Conservation (phyloP, 2,329 filamentous ascomycete species). For the Penicillium sp. region DNA sequence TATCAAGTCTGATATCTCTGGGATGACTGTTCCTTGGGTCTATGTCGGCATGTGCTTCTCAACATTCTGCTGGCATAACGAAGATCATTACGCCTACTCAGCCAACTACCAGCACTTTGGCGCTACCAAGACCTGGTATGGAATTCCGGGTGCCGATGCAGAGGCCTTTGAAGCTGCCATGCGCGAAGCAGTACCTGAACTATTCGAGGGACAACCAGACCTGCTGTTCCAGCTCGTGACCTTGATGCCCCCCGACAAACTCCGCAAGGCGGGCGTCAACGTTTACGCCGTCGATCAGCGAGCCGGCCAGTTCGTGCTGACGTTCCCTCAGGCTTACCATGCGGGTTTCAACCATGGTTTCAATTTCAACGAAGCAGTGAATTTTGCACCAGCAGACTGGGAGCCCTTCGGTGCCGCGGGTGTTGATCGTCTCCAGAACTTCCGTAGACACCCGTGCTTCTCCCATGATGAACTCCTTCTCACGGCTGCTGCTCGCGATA, state of each 20-base stretch:
- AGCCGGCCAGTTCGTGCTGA: constrained; percentile 93
- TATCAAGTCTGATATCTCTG: constrained; percentile 97
- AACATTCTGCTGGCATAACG: constrained; percentile 99
- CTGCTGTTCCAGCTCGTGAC: constrained; percentile 97
- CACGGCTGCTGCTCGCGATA: constrained; percentile 80
- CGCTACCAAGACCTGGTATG: constrained; percentile 98
- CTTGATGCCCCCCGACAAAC: constrained; percentile 85
- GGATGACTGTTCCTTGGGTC: constrained; percentile 98
- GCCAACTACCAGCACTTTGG: constrained; percentile 98
- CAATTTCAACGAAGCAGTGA: constrained; percentile 98
- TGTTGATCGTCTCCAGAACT: constrained; percentile 81
- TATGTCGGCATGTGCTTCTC: constrained; percentile 99
- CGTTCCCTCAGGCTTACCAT: constrained; percentile 95
- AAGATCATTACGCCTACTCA: constrained; percentile 97
- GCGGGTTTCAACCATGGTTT: constrained; percentile 98
- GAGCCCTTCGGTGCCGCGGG: constrained; percentile 86
- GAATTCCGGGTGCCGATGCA: constrained; percentile 89
- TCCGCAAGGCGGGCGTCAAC: constrained; percentile 87
- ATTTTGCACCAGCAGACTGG: constrained; percentile 95
- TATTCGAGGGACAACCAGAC: constrained; percentile 96
- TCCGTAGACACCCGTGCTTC: constrained; percentile 91
- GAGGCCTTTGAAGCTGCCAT: constrained; percentile 95
- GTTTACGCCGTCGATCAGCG: constrained; percentile 96
- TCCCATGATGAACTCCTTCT: constrained; percentile 94
- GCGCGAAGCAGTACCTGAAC: constrained; percentile 89